Evolutionary conservation across 192 early-diverging fungal species (phyloP), one percentile per base, ranked within the genome.

Genomic region (Powellomyces hirtus): DNA sequence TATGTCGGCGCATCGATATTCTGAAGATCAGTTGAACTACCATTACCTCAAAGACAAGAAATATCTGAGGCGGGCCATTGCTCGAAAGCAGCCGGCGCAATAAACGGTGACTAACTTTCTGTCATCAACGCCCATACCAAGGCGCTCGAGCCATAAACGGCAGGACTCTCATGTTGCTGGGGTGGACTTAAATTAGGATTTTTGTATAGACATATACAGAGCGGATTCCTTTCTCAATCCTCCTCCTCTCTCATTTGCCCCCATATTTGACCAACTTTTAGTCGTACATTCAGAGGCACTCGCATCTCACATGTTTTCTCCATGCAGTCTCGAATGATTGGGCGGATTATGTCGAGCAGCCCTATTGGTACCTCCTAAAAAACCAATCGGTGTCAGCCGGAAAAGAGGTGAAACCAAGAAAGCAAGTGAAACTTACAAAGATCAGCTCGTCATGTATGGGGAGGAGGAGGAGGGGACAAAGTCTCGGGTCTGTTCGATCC

Each of bases 41-140:
- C 77, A 79, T 59, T 79, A 79, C 57, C 56, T 71, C 11, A 72
- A 76, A n/a, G n/a, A n/a, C n/a, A n/a, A n/a, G n/a, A n/a, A n/a
- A n/a, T n/a, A n/a, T n/a, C n/a, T n/a, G n/a, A n/a, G n/a, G n/a
- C n/a, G n/a, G n/a, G n/a, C n/a, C n/a, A n/a, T n/a, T n/a, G n/a
- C n/a, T n/a, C n/a, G n/a, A n/a, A n/a, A n/a, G n/a, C n/a, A n/a
- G n/a, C n/a, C n/a, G n/a, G n/a, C n/a, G n/a, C n/a, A n/a, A n/a
- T n/a, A n/a, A n/a, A n/a, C n/a, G n/a, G n/a, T n/a, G n/a, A n/a
- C n/a, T n/a, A n/a, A n/a, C n/a, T n/a, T n/a, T n/a, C n/a, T n/a
- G n/a, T n/a, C n/a, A n/a, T n/a, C n/a, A n/a, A n/a, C n/a, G n/a
- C n/a, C n/a, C n/a, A n/a, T n/a, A n/a, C n/a, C n/a, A n/a, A n/a